phyloP scores from a whole-genome alignment of 2,329 filamentous ascomycete genomes.

The Scedosporium dehoogii region DNA sequence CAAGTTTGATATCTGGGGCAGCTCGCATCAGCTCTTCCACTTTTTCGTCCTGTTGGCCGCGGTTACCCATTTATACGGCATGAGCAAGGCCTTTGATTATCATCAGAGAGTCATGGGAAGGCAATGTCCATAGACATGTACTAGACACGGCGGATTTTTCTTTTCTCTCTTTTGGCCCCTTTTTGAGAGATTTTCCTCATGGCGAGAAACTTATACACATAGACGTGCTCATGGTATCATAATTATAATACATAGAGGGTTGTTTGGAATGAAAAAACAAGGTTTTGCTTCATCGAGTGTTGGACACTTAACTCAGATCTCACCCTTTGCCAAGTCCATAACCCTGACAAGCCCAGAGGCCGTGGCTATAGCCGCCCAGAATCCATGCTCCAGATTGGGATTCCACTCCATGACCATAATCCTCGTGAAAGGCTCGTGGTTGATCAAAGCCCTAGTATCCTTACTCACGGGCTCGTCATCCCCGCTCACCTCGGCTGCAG shows the following conservation, averaged over 20 bases:
- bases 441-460: slow-evolving; percentile 18
- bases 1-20: slow-evolving; percentile 80
- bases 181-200: neutral
- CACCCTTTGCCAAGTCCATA: slow-evolving; percentile 52
- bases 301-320: neutral
- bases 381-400: slow-evolving; percentile 53
- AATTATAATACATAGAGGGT: neutral
- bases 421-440: slow-evolving; percentile 54
- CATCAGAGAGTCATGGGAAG: slow-evolving; percentile 55
- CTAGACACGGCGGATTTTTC: neutral
- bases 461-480: neutral
- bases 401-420: slow-evolving; percentile 59
- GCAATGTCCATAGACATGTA: slow-evolving; percentile 27
- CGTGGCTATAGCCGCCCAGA: slow-evolving; percentile 57
- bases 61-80: slow-evolving; percentile 66
- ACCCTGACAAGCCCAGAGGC: slow-evolving; percentile 57
- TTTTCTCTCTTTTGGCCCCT: neutral
- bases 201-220: neutral
- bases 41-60: slow-evolving; percentile 78
- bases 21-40: slow-evolving; percentile 95
- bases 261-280: neutral
- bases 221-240: neutral
- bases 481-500: slow-evolving; percentile 23
- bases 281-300: slow-evolving; percentile 7
- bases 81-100: slow-evolving; percentile 78